These are phyloP conservation scores for Stereum hirsutum DNA, from an alignment of 1,284 basidiomycete species.

Conservation along the genomic window DNA sequence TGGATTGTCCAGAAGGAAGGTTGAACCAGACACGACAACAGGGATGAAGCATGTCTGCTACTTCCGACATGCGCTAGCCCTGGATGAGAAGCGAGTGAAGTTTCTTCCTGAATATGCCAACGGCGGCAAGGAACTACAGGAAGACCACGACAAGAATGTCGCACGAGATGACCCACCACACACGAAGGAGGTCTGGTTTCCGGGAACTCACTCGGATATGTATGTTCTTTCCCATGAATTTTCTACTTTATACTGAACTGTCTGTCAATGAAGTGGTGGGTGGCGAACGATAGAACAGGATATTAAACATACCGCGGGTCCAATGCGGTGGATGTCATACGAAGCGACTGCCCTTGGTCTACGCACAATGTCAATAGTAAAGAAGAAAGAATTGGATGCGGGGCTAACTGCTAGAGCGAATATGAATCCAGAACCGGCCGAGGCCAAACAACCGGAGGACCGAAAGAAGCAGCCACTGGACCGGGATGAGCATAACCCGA, in stretches of 20 bases:
- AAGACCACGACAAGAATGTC: neutral
- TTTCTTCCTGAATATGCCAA: conserved; percentile 14
- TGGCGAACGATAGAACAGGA: conserved; percentile 12
- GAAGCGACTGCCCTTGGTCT: conserved; percentile 11
- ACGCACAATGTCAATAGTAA: neutral
- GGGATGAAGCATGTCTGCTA: conserved; percentile 20
- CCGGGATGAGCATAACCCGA: too few relatives aligned
- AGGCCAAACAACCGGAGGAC: too few relatives aligned
- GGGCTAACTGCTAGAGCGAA: too few relatives aligned
- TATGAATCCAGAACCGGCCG: too few relatives aligned
- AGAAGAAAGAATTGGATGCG: conserved; percentile 2
- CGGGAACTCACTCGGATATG: conserved; percentile 17
- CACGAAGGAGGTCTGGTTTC: conserved; percentile 17
- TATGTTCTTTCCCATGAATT: conserved; percentile 11
- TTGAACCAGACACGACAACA: conserved; percentile 16
- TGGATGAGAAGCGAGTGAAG: conserved; percentile 18
- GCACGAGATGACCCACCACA: neutral
- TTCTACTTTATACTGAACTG: neutral
- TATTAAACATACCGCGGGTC: conserved; percentile 3
- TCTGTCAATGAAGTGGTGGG: conserved; percentile 6
- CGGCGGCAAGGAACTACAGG: conserved; percentile 2
- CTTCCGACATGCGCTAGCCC: conserved; percentile 21
- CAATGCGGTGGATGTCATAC: conserved; percentile 13
- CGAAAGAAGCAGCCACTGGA: too few relatives aligned
- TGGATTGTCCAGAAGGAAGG: conserved; percentile 18